Base-by-base conservation (phyloP, 2,329 filamentous ascomycete genomes). In the Sporothrix phasma region DNA sequence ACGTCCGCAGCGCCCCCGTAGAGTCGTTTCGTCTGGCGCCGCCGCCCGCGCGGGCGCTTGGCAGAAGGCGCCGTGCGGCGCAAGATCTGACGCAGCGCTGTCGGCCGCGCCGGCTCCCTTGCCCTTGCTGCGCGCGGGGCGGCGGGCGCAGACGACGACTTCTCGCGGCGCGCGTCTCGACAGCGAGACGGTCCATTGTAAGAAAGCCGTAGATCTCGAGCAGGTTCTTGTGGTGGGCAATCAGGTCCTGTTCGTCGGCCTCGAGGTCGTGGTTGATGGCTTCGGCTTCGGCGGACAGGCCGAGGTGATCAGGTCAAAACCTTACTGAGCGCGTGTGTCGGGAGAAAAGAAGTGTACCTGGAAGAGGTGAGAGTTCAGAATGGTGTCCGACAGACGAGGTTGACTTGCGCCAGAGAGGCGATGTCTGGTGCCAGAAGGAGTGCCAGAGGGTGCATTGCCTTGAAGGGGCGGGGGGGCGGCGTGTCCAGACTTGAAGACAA, bases 181-280 rank as follows among this genome's bases (percentile, higher is more conserved):
- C 90, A n/a, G 89, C 91, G 92, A 88, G 68, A 97, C 88, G 6
- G 91, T 90, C 95, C 94, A 99, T 75, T 97, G 92, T 58, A 99
- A 99, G 80, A 72, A 96, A 99, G 39, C 88, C 93, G 73, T 95
- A 97, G 72, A 96, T 89, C 74, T 99, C 94, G 68, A 99, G 83
- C 1, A 97, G 81, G 69, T 89, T 86, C 76, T 96, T 97, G 78
- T 99, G 93, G 71, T 95, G 88, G 45, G 87, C 82, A 54, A 96
- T 80, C 8, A 88, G 82, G 71, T 95, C 92, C 74, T 96, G 92
- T 73, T 97, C 93, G 75, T 97, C 93, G 49, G 85, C 87, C 72
- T 97, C 92, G 73, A 96, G 84, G 72, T 97, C 92, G 74, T 89
- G 84, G 74, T 95, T 84, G 56, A 93, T 86, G 64, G 88, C 83